phyloP scores from a whole-genome alignment of 805 yeast genomes.

The Candida khao-thaluensis region DNA sequence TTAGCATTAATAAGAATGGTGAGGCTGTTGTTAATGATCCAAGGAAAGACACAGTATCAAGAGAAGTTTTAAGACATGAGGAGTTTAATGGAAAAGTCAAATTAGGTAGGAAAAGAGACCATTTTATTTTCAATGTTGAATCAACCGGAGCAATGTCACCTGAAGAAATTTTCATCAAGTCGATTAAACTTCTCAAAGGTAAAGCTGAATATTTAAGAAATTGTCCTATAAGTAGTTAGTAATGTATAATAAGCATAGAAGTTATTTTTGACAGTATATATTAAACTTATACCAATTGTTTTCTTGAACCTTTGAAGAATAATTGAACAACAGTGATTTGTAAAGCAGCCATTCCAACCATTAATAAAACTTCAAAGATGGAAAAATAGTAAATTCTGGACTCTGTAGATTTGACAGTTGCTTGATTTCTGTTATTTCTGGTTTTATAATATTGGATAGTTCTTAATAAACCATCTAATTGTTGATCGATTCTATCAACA shows the following conservation, averaged over 20 bases:
- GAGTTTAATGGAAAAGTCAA: slow-evolving; percentile 88
- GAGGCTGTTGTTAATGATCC: slow-evolving; percentile 85
- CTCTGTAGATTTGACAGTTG: slow-evolving; percentile 79
- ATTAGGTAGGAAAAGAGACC: slow-evolving; percentile 87
- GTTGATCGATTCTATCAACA: slow-evolving; percentile 57
- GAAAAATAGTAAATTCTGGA: slow-evolving; percentile 76
- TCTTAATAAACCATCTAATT: slow-evolving; percentile 55
- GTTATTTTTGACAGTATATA: neutral
- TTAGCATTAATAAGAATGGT: slow-evolving; percentile 66
- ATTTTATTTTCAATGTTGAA: slow-evolving; percentile 92
- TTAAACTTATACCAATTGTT: slow-evolving; percentile 50
- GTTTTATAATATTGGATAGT: slow-evolving; percentile 81
- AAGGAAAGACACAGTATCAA: slow-evolving; percentile 92
- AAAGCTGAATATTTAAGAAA: slow-evolving; percentile 78
- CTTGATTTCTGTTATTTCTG: slow-evolving; percentile 88
- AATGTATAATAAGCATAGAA: slow-evolving; percentile 6
- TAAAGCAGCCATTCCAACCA: slow-evolving; percentile 71
- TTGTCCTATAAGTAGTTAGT: slow-evolving; percentile 55
- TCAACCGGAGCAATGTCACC: slow-evolving; percentile 97
- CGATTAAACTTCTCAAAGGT: slow-evolving; percentile 78
- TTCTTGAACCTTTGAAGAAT: slow-evolving; percentile 70
- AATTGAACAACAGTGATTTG: slow-evolving; percentile 69
- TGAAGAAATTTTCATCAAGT: slow-evolving; percentile 90
- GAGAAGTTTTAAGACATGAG: slow-evolving; percentile 92
- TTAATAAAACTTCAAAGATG: slow-evolving; percentile 63